These are phyloP conservation scores for Fusarium ambrosium DNA, from an alignment of 2,329 filamentous ascomycete genomes.

Conservation along the genomic window DNA sequence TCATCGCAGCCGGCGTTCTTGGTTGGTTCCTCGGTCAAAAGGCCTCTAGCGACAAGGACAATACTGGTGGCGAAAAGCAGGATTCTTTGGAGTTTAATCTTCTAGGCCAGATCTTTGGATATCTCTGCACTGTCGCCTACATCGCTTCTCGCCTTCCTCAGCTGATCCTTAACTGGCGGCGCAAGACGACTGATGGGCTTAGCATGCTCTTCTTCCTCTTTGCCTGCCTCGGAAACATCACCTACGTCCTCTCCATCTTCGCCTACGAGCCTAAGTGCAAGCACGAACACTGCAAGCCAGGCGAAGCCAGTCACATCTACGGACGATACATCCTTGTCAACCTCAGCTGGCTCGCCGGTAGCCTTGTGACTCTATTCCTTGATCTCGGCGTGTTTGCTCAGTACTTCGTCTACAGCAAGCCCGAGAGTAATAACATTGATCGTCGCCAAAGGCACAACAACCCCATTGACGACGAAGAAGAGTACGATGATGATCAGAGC, in stretches of 20 bases:
- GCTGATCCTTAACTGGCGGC: conserved; percentile 89
- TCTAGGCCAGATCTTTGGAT: conserved; percentile 92
- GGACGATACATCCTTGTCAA: conserved; percentile 89
- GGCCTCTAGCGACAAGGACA: conserved; percentile 55
- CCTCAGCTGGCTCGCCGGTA: conserved; percentile 89
- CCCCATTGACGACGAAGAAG: conserved; percentile 41
- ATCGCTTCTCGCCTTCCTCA: conserved; percentile 92
- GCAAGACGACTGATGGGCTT: conserved; percentile 93
- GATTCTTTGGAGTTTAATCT: conserved; percentile 75
- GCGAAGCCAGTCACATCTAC: conserved; percentile 78
- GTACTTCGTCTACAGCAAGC: conserved; percentile 84
- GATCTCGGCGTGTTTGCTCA: conserved; percentile 91
- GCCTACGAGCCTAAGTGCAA: conserved; percentile 85
- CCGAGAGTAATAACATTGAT: conserved; percentile 51
- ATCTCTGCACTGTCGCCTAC: conserved; percentile 90
- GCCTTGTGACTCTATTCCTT: conserved; percentile 86
- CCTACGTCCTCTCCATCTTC: conserved; percentile 91
- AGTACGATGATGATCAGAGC: conserved; percentile 49
- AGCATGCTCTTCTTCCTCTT: conserved; percentile 97
- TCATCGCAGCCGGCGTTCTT: conserved; percentile 83
- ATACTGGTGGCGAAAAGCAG: conserved; percentile 55
- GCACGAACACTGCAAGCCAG: conserved; percentile 68
- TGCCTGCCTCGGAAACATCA: conserved; percentile 94
- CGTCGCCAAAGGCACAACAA: conserved; percentile 21
- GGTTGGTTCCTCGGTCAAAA: conserved; percentile 82